phyloP scores from a whole-genome alignment of 352 stramenopile genomes.

The Phytophthora cactorum region DNA sequence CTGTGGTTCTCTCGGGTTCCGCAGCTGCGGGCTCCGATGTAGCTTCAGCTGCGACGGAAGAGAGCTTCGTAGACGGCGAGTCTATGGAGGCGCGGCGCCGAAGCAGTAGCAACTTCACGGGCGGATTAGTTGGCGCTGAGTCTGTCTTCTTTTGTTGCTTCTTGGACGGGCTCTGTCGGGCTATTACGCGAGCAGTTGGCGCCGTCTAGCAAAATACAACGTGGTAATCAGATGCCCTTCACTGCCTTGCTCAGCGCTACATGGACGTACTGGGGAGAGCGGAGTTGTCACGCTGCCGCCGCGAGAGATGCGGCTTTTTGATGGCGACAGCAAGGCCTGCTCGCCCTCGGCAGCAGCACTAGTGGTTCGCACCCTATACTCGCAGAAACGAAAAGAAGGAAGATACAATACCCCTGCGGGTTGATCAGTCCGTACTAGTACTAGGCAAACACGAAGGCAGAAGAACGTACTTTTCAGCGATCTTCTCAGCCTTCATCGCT shows the following conservation, averaged over 20 bases:
- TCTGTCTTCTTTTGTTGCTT: conserved; percentile 34
- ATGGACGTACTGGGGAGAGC: conserved; percentile 7
- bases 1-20: not conserved
- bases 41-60: conserved; percentile 13
- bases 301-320: conserved; percentile 17
- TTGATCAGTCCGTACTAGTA: conserved; percentile 27
- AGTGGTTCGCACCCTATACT: conserved; percentile 17
- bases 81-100: conserved; percentile 43
- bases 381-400: conserved; percentile 33
- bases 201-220: conserved; percentile 10
- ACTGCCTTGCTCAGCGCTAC: not conserved
- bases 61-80: conserved; percentile 4
- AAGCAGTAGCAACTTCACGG: conserved; percentile 67
- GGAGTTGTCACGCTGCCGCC: conserved; percentile 15
- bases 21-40: conserved; percentile 13
- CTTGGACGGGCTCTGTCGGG: conserved; percentile 19
- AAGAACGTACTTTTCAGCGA: conserved; percentile 29
- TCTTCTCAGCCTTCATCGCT: conserved; percentile 33
- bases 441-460: not conserved
- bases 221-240: conserved; percentile 8
- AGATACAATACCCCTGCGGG: conserved; percentile 17
- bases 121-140: conserved; percentile 53
- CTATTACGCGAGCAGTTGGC: conserved; percentile 1
- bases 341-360: conserved; percentile 5
- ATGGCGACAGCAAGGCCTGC: conserved; percentile 10